These are phyloP conservation scores for Aspergillus incahuasiensis DNA, from an alignment of 495 filamentous ascomycete genomes.

Conservation along the genomic window DNA sequence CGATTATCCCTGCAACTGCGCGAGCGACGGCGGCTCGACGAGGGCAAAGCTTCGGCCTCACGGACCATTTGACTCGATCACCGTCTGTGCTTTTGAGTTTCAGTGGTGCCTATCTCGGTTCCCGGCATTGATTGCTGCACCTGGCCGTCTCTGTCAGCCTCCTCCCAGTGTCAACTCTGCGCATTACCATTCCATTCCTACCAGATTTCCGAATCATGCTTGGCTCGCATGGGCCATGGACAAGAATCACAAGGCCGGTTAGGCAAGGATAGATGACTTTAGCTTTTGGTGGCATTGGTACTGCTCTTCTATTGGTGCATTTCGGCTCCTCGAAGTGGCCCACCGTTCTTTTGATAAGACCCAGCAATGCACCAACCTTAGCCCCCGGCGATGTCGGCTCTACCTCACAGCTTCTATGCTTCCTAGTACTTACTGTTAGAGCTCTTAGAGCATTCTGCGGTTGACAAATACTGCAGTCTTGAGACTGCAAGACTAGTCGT, in stretches of 20 bases:
- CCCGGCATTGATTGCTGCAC: not conserved
- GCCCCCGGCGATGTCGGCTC: not conserved
- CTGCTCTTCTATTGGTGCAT: constrained; percentile 1
- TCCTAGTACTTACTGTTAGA: no score
- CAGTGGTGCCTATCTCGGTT: not conserved
- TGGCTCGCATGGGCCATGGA: not conserved
- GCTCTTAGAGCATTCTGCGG: not conserved
- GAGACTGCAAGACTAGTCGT: not conserved
- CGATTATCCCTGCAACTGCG: no score
- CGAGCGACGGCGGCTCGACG: not conserved
- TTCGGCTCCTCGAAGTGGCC: not conserved
- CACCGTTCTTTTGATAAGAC: constrained; percentile 6
- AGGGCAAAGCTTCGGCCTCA: constrained; percentile 5
- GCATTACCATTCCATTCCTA: not conserved
- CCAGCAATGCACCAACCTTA: not conserved
- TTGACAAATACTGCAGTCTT: not conserved
- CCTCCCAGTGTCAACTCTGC: not conserved
- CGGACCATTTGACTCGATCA: constrained; percentile 5
- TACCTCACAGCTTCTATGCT: not conserved
- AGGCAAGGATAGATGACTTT: not conserved
- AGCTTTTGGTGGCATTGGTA: not conserved
- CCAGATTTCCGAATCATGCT: not conserved
- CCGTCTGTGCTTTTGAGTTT: constrained; percentile 4
- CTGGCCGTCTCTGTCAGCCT: not conserved
- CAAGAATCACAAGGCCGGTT: not conserved